These are phyloP conservation scores for Aureobasidium vineae DNA, from an alignment of 2,329 filamentous ascomycete species.

Conservation along the genomic window DNA sequence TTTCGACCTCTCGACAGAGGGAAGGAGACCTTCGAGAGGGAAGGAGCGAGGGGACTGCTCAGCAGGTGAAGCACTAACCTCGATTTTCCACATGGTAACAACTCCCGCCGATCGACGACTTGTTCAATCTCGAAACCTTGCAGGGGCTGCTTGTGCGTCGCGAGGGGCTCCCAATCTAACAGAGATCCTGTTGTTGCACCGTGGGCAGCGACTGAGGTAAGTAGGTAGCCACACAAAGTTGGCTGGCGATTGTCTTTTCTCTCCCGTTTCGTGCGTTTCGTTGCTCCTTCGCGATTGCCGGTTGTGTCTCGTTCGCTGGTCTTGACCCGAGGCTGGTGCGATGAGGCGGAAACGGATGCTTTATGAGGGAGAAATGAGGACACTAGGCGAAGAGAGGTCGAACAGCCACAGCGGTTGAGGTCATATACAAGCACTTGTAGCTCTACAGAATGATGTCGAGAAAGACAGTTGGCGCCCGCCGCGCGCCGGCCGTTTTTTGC, in stretches of 20 bases:
- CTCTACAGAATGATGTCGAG: slow-evolving; percentile 25
- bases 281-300: slow-evolving; percentile 22
- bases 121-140: slow-evolving; percentile 19
- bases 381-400: slow-evolving; percentile 1
- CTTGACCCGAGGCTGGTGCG: slow-evolving; percentile 12
- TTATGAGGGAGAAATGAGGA: slow-evolving; percentile 1
- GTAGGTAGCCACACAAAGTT: background rate
- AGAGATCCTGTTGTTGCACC: slow-evolving; percentile 14
- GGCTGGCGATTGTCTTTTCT: slow-evolving; percentile 24
- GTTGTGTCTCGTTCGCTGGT: slow-evolving; percentile 16
- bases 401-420: slow-evolving; percentile 25
- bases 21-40: background rate
- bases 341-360: slow-evolving; percentile 5
- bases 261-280: slow-evolving; percentile 22
- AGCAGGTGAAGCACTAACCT: slow-evolving; percentile 15
- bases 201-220: background rate
- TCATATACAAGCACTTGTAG: slow-evolving; percentile 22
- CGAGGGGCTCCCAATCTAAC: slow-evolving; percentile 15
- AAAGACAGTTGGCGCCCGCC: slow-evolving; percentile 23
- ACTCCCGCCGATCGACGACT: slow-evolving; percentile 23
- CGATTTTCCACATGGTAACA: slow-evolving; percentile 26
- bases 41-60: background rate
- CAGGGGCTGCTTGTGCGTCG: slow-evolving; percentile 10
- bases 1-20: background rate
- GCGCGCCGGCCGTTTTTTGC: slow-evolving; percentile 25